These are phyloP conservation scores for Colletotrichum neosansevieriae DNA, from an alignment of 2,329 filamentous ascomycete genomes.

Conservation along the genomic window DNA sequence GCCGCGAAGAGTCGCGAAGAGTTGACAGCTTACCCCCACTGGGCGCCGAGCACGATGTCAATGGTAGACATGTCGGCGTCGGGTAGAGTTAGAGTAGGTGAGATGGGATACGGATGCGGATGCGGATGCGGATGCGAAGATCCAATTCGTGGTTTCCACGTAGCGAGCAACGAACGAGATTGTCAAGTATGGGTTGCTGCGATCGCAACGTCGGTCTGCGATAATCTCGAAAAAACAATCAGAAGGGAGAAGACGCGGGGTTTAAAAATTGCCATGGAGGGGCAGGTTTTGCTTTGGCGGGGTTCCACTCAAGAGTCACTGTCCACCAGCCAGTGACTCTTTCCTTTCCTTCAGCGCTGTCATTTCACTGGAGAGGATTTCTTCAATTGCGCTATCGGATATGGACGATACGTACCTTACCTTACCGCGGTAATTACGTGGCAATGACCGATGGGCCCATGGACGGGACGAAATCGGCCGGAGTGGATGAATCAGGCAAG, in stretches of 20 bases:
- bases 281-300: conserved; percentile 40
- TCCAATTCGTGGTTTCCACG: conserved; percentile 14
- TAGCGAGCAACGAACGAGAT: conserved; percentile 35
- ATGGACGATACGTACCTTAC: conserved; percentile 13
- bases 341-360: conserved; percentile 4
- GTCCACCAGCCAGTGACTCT: neutral
- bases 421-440: conserved; percentile 24
- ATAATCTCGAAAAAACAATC: conserved; percentile 40
- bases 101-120: too few relatives aligned
- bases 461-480: conserved; percentile 30
- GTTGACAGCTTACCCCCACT: conserved; percentile 51
- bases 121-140: neutral
- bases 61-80: conserved; percentile 43
- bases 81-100: neutral
- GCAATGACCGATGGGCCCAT: conserved; percentile 10
- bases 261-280: conserved; percentile 40
- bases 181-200: conserved; percentile 39
- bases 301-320: conserved; percentile 22
- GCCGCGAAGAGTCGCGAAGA: conserved; percentile 27
- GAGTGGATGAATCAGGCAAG: conserved; percentile 28
- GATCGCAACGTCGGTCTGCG: conserved; percentile 41
- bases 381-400: conserved; percentile 32
- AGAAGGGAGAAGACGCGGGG: conserved; percentile 38
- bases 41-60: conserved; percentile 51
- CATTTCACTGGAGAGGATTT: neutral